phyloP scores from a whole-genome alignment of 495 filamentous ascomycete genomes.

The Cladorrhinum samala region DNA sequence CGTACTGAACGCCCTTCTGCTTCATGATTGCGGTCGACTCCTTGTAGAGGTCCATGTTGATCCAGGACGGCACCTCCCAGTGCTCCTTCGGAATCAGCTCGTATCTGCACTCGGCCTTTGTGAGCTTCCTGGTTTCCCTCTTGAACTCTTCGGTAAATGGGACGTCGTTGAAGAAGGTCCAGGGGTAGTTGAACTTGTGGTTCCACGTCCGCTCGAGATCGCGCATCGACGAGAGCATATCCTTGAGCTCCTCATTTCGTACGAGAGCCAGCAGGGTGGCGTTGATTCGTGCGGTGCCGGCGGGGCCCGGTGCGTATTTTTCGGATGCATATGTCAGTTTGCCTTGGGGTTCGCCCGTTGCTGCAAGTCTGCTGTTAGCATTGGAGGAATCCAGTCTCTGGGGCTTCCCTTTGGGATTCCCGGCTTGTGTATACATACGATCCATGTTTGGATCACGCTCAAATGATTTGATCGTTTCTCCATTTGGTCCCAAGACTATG shows the following conservation, averaged over 20 bases:
- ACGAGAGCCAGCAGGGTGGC: conserved; percentile 92
- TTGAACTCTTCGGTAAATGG: conserved; percentile 94
- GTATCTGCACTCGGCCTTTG: conserved; percentile 79
- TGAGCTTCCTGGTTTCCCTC: conserved; percentile 62
- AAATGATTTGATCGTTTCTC: conserved; percentile 37
- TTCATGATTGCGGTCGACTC: conserved; percentile 79
- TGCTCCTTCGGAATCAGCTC: conserved; percentile 89
- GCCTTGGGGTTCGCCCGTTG: conserved; percentile 74
- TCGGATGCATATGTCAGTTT: conserved; percentile 64
- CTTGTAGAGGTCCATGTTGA: conserved; percentile 75
- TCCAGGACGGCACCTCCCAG: conserved; percentile 90
- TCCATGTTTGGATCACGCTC: conserved; percentile 76
- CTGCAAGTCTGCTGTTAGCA: conserved; percentile 51
- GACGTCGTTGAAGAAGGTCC: conserved; percentile 97
- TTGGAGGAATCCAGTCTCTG: not conserved
- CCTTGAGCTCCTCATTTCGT: conserved; percentile 79
- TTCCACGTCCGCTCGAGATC: conserved; percentile 97
- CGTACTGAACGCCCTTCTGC: conserved; percentile 85
- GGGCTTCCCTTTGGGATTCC: no score
- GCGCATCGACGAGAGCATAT: conserved; percentile 77
- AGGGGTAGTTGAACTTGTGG: conserved; percentile 98
- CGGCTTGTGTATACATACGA: conserved; percentile 58
- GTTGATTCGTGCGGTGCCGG: conserved; percentile 75
- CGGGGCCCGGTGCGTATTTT: conserved; percentile 63
- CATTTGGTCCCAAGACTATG: conserved; percentile 28